Percentiles rank a stretch among this genome's conserved stretches.
These are phyloP conservation scores for Blastobotrys indianensis DNA, from an alignment of 1,139 yeast species.

Conservation along the genomic window DNA sequence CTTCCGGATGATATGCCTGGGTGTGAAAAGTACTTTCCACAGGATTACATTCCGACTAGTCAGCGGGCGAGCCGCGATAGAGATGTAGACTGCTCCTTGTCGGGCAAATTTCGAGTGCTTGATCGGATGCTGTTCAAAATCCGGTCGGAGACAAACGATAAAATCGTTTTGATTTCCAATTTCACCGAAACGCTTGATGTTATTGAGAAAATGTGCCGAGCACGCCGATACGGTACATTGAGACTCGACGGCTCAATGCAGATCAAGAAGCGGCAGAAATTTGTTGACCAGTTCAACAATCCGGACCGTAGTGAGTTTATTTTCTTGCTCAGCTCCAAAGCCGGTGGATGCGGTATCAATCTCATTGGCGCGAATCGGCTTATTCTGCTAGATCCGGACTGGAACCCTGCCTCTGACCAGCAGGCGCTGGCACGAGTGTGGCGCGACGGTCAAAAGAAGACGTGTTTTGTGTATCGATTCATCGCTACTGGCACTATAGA, in stretches of 20 bases:
- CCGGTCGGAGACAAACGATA: constrained; percentile 77
- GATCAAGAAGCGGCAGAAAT: constrained; percentile 85
- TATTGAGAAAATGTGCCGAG: constrained; percentile 79
- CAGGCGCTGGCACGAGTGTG: constrained; percentile 97
- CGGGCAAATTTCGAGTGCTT: constrained; percentile 53
- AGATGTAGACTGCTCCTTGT: constrained; percentile 55
- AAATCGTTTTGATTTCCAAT: constrained; percentile 88
- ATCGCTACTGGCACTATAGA: constrained; percentile 94
- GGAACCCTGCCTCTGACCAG: constrained; percentile 99
- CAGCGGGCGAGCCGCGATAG: constrained; percentile 50
- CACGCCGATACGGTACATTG: constrained; percentile 66
- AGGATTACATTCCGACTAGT: constrained; percentile 51
- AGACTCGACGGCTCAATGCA: constrained; percentile 91
- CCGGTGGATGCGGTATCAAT: constrained; percentile 99
- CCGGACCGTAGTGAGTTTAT: constrained; percentile 87
- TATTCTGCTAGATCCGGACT: constrained; percentile 88
- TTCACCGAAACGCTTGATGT: constrained; percentile 91
- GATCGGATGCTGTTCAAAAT: constrained; percentile 73
- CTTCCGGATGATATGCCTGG: constrained; percentile 76
- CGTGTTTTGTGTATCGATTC: constrained; percentile 89
- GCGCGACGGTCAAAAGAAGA: constrained; percentile 98
- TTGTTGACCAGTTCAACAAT: constrained; percentile 86
- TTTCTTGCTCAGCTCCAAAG: constrained; percentile 85
- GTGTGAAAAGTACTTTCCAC: constrained; percentile 59
- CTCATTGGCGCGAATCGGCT: constrained; percentile 93